Base-by-base conservation (phyloP, 352 stramenopile species). In the Phytophthora colocasiae region DNA sequence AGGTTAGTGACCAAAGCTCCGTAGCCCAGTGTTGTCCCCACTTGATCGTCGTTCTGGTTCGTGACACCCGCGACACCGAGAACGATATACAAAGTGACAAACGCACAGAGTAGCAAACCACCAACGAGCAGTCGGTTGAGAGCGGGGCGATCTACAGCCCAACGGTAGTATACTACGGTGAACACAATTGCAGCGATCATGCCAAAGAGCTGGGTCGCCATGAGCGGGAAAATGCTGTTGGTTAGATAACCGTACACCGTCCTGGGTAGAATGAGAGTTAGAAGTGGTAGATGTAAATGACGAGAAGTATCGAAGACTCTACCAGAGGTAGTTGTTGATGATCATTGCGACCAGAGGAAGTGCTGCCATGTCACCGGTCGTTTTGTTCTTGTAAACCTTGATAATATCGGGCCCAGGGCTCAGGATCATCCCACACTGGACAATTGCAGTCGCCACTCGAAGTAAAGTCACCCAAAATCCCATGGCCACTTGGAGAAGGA, bases 261-360 rank as follows among this genome's bases (percentile, higher is more conserved):
- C 67, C 65, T 67, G 51, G 6, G 15, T 19, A 4, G 10, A 45
- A 22, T 41, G 22, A 45, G 24, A 19, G 15, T 41, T 27, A 63
- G 9, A 15, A 22, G 2, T 31, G 6, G 14, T 5, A 34, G 12
- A 36, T 4, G 11, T n/a, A 15, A n/a, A 4, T 34, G 41, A 40
- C 2, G 11, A 62, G 32, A 17, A 27, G 32, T 31, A 44, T 7
- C 8, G 5, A 39, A 14, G 1, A 3, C 15, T 8, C 52, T 45
- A 71, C 69, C 63, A 73, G 3, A 70, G 41, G 63, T 66, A 47
- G 47, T 69, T 70, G 49, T 65, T 73, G 57, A 70, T 32, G 31
- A 68, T 40, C 52, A 76, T 72, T 15, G 52, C 58, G 10, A 73
- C 57, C 10, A 76, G 41, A 17, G 68, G 62, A 12, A 66, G 47